phyloP scores from a whole-genome alignment of 176 grass and related monocot species.

The Eleusine coracana region DNA sequence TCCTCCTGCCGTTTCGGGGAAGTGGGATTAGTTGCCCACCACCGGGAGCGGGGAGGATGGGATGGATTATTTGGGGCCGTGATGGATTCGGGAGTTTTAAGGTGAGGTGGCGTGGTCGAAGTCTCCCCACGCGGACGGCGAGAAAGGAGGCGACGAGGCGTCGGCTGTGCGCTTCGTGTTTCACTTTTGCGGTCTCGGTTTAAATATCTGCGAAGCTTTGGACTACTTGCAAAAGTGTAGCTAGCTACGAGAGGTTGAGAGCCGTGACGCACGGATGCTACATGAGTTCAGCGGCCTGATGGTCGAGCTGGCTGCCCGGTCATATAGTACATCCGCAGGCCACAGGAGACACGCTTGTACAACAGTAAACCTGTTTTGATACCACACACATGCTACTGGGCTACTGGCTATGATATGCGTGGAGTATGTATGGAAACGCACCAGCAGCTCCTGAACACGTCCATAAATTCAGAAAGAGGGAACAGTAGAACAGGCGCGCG shows the following conservation, averaged over 20 bases:
- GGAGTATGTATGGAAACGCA: background rate
- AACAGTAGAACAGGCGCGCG: background rate
- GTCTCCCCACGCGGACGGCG: background rate
- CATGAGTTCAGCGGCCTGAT: no score
- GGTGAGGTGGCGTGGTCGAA: background rate
- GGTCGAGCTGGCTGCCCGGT: no score
- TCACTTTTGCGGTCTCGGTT: no score
- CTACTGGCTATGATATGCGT: background rate
- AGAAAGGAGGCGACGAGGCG: background rate
- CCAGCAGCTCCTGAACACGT: conserved; percentile 8
- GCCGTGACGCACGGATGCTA: no score
- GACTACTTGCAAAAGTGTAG: no score
- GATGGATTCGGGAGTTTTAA: background rate
- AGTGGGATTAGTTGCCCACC: background rate
- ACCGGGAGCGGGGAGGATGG: background rate
- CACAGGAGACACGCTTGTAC: no score
- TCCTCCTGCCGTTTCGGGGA: conserved; percentile 38
- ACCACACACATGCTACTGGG: background rate
- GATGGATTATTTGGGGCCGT: background rate
- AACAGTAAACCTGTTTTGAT: no score
- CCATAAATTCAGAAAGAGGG: background rate
- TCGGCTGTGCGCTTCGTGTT: no score
- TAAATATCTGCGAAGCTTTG: no score
- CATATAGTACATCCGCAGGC: no score
- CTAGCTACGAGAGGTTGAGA: no score